Evolutionary conservation across 805 yeast genomes (phyloP).

Genomic region (Cyberlindnera mycetangii): DNA sequence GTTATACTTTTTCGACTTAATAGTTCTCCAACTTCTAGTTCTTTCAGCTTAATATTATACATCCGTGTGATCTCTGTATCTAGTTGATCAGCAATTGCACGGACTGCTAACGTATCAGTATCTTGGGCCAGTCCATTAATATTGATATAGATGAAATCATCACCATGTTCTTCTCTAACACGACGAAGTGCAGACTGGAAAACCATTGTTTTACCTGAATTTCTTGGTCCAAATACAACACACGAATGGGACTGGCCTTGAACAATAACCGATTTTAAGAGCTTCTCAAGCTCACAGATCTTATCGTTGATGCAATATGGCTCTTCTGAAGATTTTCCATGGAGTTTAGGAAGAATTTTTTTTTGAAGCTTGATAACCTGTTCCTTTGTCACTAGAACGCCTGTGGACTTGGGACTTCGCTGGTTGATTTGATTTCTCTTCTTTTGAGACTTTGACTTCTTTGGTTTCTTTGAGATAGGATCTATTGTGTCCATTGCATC

Average conservation of each 20-base stretch:
- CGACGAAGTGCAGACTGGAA: constrained; percentile 51
- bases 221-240: constrained; percentile 75
- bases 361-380: not conserved
- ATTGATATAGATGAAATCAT: constrained; percentile 58
- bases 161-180: constrained; percentile 27
- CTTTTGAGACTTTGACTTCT: no score
- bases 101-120: constrained; percentile 75
- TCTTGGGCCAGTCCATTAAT: constrained; percentile 70
- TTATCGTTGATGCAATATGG: constrained; percentile 36
- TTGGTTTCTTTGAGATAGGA: no score
- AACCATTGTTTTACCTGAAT: constrained; percentile 69
- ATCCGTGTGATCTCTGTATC: constrained; percentile 44
- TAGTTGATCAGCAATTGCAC: constrained; percentile 82
- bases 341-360: constrained; percentile 8
- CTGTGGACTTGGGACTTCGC: not conserved
- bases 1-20: constrained; percentile 53
- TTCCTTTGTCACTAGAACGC: not conserved
- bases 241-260: constrained; percentile 80
- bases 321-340: constrained; percentile 15
- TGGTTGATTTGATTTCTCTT: not conserved
- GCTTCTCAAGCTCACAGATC: constrained; percentile 48
- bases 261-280: constrained; percentile 62
- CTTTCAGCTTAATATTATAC: constrained; percentile 27
- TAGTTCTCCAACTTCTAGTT: constrained; percentile 25
- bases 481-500: constrained; percentile 9